A percentile compares a stretch with the other conserved stretches of the same genome.
Evolutionary conservation across 2,329 filamentous ascomycete genomes (phyloP).

Genomic region (Colletotrichum agaves): DNA sequence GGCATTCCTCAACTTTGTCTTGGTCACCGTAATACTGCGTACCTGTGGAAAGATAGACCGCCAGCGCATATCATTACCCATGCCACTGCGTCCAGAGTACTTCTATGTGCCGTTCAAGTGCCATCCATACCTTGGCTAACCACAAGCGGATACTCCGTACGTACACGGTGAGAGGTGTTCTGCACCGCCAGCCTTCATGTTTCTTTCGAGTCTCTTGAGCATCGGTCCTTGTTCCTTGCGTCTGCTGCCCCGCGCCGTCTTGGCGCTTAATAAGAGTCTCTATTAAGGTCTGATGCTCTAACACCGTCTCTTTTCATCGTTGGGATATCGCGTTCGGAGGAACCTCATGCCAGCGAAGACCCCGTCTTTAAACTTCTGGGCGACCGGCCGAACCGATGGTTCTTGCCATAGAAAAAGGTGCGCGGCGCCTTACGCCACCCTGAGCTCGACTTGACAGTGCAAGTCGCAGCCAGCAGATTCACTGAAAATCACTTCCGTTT

Average conservation of each 20-base stretch:
- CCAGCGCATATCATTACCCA: not conserved
- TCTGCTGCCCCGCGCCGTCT: not conserved
- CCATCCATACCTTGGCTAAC: not conserved
- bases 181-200: not conserved
- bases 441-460: not conserved
- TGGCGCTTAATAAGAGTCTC: too few relatives aligned
- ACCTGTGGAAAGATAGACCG: too few relatives aligned
- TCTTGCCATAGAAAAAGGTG: too few relatives aligned
- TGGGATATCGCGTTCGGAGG: not conserved
- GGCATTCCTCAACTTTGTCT: too few relatives aligned
- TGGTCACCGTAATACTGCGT: too few relatives aligned
- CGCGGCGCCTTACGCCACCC: too few relatives aligned
- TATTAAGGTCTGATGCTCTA: too few relatives aligned
- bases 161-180: not conserved
- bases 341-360: not conserved
- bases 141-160: constrained; percentile 8
- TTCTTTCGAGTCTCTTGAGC: not conserved
- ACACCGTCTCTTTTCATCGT: not conserved
- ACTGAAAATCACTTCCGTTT: not conserved
- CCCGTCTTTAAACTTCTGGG: not conserved
- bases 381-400: too few relatives aligned
- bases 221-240: not conserved
- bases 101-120: not conserved
- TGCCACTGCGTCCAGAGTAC: not conserved
- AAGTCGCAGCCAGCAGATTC: not conserved